Evolutionary conservation across 768 basidiomycete genomes (phyloP).

Genomic region (Suillus bovinus): DNA sequence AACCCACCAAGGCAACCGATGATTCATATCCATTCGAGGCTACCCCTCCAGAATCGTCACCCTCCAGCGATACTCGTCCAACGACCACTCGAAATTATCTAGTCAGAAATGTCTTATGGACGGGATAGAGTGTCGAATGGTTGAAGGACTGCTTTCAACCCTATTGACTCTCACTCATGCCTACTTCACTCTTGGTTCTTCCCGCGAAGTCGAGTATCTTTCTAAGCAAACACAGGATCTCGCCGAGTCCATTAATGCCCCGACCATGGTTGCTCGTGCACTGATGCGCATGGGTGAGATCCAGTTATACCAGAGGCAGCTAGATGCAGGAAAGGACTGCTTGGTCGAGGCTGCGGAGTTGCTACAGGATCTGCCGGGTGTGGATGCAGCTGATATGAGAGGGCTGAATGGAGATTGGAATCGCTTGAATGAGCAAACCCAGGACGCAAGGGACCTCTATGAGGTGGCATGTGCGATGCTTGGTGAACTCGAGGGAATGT

Average conservation of each 20-base stretch:
- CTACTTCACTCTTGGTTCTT: conserved; percentile 75
- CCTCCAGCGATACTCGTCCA: conserved; percentile 42
- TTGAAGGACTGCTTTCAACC: conserved; percentile 67
- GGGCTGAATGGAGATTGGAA: no score
- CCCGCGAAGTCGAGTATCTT: conserved; percentile 84
- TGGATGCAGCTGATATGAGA: no score
- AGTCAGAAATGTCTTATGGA: conserved; percentile 38
- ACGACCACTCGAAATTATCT: conserved; percentile 25
- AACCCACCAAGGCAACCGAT: no score
- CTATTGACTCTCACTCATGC: conserved; percentile 64
- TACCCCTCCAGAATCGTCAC: no score
- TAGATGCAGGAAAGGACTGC: conserved; percentile 55
- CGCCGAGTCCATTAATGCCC: conserved; percentile 67
- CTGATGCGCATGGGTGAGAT: conserved; percentile 69
- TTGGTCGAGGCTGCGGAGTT: conserved; percentile 56
- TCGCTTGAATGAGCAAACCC: no score
- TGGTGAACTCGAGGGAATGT: conserved; percentile 58
- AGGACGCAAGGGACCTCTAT: conserved; percentile 55
- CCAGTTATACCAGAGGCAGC: conserved; percentile 58
- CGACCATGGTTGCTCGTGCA: no score
- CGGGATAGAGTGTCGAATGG: conserved; percentile 73
- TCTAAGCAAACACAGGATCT: conserved; percentile 74
- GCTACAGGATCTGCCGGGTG: no score
- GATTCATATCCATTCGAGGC: no score
- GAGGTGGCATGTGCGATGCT: conserved; percentile 57